Evolutionary conservation across 2,329 filamentous ascomycete species (phyloP).

Genomic region (Diaporthe citri): DNA sequence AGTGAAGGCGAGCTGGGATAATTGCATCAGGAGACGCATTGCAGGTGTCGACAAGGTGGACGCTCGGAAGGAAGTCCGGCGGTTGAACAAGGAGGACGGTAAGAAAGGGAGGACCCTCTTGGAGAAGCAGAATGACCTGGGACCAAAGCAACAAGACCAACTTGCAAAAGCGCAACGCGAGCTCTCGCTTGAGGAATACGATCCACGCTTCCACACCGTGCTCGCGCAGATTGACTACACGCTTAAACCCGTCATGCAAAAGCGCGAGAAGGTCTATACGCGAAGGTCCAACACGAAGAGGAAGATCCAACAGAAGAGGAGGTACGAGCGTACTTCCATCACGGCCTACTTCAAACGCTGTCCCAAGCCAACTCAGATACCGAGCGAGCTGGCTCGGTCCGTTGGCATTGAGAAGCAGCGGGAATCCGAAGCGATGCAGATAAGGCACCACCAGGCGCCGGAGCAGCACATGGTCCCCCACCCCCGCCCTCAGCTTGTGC

Average conservation of each 20-base stretch:
- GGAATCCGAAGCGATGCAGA: not conserved
- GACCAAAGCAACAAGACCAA: constrained; percentile 54
- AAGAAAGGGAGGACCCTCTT: constrained; percentile 51
- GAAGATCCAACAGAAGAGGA: constrained; percentile 47
- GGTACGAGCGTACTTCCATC: constrained; percentile 55
- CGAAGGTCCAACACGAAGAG: constrained; percentile 39
- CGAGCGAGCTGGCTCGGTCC: constrained; percentile 33
- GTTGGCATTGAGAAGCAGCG: constrained; percentile 32
- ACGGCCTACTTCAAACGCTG: constrained; percentile 61
- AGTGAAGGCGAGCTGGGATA: constrained; percentile 56
- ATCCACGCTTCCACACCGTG: constrained; percentile 55
- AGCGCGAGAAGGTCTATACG: constrained; percentile 32
- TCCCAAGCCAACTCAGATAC: constrained; percentile 47
- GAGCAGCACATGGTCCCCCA: constrained; percentile 15
- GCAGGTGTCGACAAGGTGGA: constrained; percentile 54
- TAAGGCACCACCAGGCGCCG: not conserved
- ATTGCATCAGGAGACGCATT: constrained; percentile 50
- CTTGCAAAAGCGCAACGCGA: constrained; percentile 54
- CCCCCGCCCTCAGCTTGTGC: constrained; percentile 8
- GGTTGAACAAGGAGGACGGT: constrained; percentile 54
- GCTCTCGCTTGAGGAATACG: constrained; percentile 51
- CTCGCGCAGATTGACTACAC: constrained; percentile 61
- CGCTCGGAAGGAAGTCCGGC: constrained; percentile 52
- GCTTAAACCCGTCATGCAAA: constrained; percentile 42
- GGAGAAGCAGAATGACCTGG: constrained; percentile 45